Evolutionary conservation across 345 rosid species (phyloP).

Genomic region (Salix exigua): DNA sequence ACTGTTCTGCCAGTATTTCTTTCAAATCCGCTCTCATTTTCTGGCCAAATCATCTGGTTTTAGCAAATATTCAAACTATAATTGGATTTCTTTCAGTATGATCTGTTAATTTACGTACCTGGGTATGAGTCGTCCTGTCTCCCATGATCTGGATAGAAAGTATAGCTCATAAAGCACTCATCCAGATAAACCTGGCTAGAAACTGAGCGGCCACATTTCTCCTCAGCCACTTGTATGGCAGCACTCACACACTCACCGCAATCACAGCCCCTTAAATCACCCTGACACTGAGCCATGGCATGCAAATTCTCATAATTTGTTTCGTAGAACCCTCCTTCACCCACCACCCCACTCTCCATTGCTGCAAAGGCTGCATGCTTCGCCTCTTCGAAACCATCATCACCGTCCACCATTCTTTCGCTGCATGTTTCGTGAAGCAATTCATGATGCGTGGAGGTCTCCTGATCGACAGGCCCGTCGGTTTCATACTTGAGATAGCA

Average conservation of each 20-base stretch:
- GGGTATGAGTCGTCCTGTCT: slow-evolving; percentile 20
- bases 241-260: slow-evolving; percentile 61
- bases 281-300: slow-evolving; percentile 64
- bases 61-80: no score
- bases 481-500: slow-evolving; percentile 56
- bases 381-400: slow-evolving; percentile 36
- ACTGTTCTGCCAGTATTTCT: slow-evolving; percentile 29
- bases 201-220: slow-evolving; percentile 46
- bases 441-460: slow-evolving; percentile 23
- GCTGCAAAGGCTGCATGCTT: slow-evolving; percentile 47
- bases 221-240: slow-evolving; percentile 43
- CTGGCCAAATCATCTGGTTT: not conserved
- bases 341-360: slow-evolving; percentile 38
- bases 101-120: slow-evolving; percentile 13
- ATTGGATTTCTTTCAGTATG: no score
- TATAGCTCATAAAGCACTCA: slow-evolving; percentile 50
- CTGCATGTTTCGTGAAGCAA: slow-evolving; percentile 50
- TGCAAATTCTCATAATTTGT: slow-evolving; percentile 35
- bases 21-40: not conserved
- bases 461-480: slow-evolving; percentile 19
- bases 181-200: slow-evolving; percentile 57
- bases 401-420: slow-evolving; percentile 26
- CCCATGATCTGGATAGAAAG: slow-evolving; percentile 29
- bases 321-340: slow-evolving; percentile 37
- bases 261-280: slow-evolving; percentile 43